Conservation (phyloP, 495 filamentous ascomycete genomes). For the Cetradonia linearis region DNA sequence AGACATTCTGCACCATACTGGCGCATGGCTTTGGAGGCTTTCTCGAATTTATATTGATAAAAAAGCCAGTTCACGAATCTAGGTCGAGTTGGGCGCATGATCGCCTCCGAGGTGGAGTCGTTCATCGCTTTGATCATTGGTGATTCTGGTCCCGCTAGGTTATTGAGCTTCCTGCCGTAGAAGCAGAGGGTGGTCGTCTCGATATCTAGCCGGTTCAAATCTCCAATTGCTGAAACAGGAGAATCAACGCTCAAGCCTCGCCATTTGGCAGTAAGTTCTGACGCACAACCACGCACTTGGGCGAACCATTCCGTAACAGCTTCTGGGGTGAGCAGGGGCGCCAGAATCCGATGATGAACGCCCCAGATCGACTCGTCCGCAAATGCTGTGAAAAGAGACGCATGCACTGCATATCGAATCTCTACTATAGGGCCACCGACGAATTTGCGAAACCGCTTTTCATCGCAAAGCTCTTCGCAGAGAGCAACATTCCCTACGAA, state of each 20-base stretch:
- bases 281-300: conserved; percentile 59
- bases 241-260: conserved; percentile 28
- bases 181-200: conserved; percentile 60
- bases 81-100: conserved; percentile 34
- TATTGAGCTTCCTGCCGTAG: conserved; percentile 35
- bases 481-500: conserved; percentile 48
- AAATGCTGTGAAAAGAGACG: conserved; percentile 67
- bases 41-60: conserved; percentile 40
- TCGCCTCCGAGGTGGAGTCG: conserved; percentile 35
- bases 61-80: conserved; percentile 35
- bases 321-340: conserved; percentile 31
- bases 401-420: conserved; percentile 51
- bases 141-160: conserved; percentile 27
- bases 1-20: conserved; percentile 50
- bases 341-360: conserved; percentile 55
- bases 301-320: conserved; percentile 30
- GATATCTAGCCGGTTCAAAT: conserved; percentile 61
- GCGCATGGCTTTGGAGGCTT: conserved; percentile 47
- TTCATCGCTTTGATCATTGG: conserved; percentile 34
- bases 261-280: conserved; percentile 63
- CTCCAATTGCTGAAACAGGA: conserved; percentile 50
- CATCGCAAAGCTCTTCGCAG: conserved; percentile 61
- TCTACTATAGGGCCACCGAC: conserved; percentile 48
- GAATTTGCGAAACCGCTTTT: conserved; percentile 58
- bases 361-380: conserved; percentile 57